Conservation (phyloP, 371 early-diverging fungal genomes). For the Syncephalastrum contaminatum region DNA sequence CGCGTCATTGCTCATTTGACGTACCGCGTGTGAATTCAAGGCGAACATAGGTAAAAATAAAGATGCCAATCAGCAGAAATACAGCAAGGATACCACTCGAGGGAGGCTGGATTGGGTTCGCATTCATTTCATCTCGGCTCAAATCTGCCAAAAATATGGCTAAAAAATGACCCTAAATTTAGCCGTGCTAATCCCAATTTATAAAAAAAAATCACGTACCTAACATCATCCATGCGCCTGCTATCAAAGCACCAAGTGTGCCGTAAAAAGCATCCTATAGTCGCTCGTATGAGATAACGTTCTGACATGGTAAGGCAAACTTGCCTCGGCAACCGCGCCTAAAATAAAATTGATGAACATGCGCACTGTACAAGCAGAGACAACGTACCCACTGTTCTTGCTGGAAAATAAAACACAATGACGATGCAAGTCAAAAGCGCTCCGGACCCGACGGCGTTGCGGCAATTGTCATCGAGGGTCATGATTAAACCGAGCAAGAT, state of each 20-base stretch:
- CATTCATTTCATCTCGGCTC: slow-evolving; percentile 23
- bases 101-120: slow-evolving; percentile 32
- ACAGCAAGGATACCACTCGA: slow-evolving; percentile 35
- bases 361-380: background rate
- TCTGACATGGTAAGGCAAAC: background rate
- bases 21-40: slow-evolving; percentile 37
- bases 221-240: slow-evolving; percentile 12
- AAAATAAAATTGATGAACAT: background rate
- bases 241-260: slow-evolving; percentile 27
- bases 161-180: slow-evolving; percentile 5
- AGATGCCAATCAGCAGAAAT: slow-evolving; percentile 39
- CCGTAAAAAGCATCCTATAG: slow-evolving; percentile 30
- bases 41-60: slow-evolving; percentile 31
- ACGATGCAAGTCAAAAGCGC: slow-evolving; percentile 14
- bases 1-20: background rate
- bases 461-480: slow-evolving; percentile 11
- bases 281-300: too few species aligned
- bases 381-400: slow-evolving; percentile 17
- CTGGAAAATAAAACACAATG: slow-evolving; percentile 26
- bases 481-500: slow-evolving; percentile 28
- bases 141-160: slow-evolving; percentile 34
- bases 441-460: slow-evolving; percentile 15
- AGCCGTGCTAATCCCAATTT: too few species aligned
- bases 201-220: too few species aligned
- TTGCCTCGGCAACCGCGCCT: slow-evolving; percentile 11